Percentiles rank a stretch among this genome's conserved stretches.
Evolutionary conservation across 140 eudicot species (phyloP).

Genomic region (Ambrosia hybrid): DNA sequence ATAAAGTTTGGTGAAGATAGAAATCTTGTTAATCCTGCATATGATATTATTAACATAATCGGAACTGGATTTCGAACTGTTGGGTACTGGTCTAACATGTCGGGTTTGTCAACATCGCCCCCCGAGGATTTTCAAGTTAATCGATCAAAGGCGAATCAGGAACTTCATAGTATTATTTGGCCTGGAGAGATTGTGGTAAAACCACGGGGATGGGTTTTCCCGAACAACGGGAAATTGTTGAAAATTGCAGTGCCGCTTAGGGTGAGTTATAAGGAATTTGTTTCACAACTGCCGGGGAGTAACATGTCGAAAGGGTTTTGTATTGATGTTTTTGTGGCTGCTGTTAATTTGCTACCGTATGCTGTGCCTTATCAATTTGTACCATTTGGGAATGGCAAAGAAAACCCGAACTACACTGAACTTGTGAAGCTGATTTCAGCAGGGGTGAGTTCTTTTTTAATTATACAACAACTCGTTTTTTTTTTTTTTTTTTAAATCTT

Average conservation of each 20-base stretch:
- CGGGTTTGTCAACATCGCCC: slow-evolving; percentile 65
- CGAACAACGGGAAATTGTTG: slow-evolving; percentile 73
- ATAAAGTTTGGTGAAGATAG: slow-evolving; percentile 63
- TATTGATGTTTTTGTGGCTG: slow-evolving; percentile 87
- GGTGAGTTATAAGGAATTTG: slow-evolving; percentile 77
- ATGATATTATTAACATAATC: slow-evolving; percentile 74
- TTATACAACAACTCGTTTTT: background rate
- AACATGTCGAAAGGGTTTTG: slow-evolving; percentile 77
- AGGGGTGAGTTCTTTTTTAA: slow-evolving; percentile 60
- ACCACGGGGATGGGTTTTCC: slow-evolving; percentile 98
- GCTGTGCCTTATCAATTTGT: slow-evolving; percentile 88
- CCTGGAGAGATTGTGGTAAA: slow-evolving; percentile 67
- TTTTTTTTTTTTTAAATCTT: background rate
- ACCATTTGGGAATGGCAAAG: slow-evolving; percentile 71
- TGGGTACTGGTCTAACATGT: slow-evolving; percentile 85
- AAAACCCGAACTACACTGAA: slow-evolving; percentile 75
- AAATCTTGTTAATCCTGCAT: slow-evolving; percentile 68
- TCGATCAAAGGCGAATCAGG: slow-evolving; percentile 48
- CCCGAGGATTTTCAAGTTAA: slow-evolving; percentile 75
- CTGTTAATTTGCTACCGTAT: slow-evolving; percentile 83
- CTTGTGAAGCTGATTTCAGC: slow-evolving; percentile 59
- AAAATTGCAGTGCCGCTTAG: slow-evolving; percentile 84
- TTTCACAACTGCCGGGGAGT: slow-evolving; percentile 68
- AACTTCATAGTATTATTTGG: slow-evolving; percentile 74
- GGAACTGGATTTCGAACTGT: slow-evolving; percentile 76